Conservation (phyloP, 202 grass and related monocot species). For the Zoysia matrella region DNA sequence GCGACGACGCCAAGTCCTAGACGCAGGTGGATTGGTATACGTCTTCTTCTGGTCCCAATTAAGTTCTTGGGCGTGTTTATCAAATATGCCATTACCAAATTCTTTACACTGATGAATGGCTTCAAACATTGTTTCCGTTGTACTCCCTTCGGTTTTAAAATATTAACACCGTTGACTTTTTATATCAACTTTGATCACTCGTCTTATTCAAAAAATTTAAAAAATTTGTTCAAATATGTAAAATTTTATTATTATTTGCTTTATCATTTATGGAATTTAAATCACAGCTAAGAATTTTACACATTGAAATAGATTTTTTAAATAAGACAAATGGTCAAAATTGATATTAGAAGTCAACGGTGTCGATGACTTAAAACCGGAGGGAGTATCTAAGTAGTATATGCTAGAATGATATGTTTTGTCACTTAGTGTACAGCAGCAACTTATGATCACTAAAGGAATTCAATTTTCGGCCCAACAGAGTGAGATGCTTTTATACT, state of each 20-base stretch:
- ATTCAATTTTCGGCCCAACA: background rate
- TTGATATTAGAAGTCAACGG: too few relatives aligned
- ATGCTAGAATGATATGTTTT: slow-evolving; percentile 23
- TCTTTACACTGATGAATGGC: background rate
- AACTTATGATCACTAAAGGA: background rate
- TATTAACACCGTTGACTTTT: too few relatives aligned
- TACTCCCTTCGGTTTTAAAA: background rate
- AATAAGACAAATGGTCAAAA: too few relatives aligned
- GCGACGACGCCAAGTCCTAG: slow-evolving; percentile 45
- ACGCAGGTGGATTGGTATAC: slow-evolving; percentile 1
- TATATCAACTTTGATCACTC: too few relatives aligned
- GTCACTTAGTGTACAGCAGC: slow-evolving; percentile 1
- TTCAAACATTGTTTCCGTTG: slow-evolving; percentile 15
- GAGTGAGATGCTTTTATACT: background rate
- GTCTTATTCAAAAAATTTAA: too few relatives aligned
- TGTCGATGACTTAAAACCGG: too few relatives aligned
- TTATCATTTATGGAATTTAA: too few relatives aligned
- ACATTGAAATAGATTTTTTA: too few relatives aligned
- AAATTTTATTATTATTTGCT: too few relatives aligned
- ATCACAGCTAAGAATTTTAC: too few relatives aligned
- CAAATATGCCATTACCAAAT: background rate
- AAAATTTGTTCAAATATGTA: too few relatives aligned
- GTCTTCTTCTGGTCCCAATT: background rate
- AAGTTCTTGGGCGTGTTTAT: background rate
- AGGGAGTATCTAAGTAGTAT: background rate